A percentile compares a stretch with the other conserved stretches of the same genome.
Evolutionary conservation across 1,284 basidiomycete species (phyloP).

Genomic region (Inonotus hispidus): DNA sequence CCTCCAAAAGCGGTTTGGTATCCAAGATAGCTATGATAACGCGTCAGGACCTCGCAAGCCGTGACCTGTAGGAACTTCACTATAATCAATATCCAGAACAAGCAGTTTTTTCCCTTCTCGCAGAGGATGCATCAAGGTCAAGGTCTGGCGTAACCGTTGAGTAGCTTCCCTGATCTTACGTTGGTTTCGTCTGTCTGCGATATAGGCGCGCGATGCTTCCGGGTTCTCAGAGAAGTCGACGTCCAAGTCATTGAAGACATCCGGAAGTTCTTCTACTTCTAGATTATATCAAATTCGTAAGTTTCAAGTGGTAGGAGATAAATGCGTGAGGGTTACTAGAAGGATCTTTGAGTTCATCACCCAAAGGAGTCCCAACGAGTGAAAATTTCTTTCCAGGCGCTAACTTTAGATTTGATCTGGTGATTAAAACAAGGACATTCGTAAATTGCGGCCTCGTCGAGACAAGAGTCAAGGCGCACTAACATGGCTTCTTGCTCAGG

Average conservation of each 20-base stretch:
- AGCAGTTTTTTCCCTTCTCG: slow-evolving; percentile 74
- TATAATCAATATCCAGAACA: slow-evolving; percentile 88
- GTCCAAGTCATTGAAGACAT: slow-evolving; percentile 77
- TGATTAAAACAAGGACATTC: background rate
- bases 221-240: slow-evolving; percentile 65
- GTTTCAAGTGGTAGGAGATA: too few relatives aligned
- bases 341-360: slow-evolving; percentile 78
- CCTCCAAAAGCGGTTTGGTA: slow-evolving; percentile 75
- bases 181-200: slow-evolving; percentile 69
- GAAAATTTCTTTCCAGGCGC: slow-evolving; percentile 67
- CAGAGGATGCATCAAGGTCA: slow-evolving; percentile 73
- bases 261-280: slow-evolving; percentile 65
- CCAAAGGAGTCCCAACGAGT: slow-evolving; percentile 77
- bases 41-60: background rate
- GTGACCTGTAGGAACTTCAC: slow-evolving; percentile 30
- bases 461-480: slow-evolving; percentile 23
- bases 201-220: slow-evolving; percentile 51
- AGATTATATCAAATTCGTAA: slow-evolving; percentile 18
- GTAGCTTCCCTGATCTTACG: slow-evolving; percentile 74
- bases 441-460: slow-evolving; percentile 9
- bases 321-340: slow-evolving; percentile 33
- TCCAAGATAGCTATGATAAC: slow-evolving; percentile 64
- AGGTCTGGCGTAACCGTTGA: slow-evolving; percentile 45
- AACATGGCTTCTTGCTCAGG: slow-evolving; percentile 67
- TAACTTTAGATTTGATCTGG: slow-evolving; percentile 56